Conservation (phyloP, 2,329 filamentous ascomycete species). For the Fusarium gaditjirri region DNA sequence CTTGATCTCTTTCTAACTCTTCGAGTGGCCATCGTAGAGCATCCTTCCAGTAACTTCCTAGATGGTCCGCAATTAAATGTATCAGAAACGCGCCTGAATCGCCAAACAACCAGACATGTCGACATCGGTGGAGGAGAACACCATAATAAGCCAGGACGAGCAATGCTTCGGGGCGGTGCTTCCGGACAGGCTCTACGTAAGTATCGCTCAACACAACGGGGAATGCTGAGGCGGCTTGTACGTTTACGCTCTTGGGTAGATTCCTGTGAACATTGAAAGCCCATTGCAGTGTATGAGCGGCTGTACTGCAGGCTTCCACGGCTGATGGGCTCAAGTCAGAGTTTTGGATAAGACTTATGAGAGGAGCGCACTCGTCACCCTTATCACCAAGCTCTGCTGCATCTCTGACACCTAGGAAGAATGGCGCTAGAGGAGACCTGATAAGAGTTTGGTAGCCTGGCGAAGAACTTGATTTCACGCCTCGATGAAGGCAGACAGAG, state of each 20-base stretch:
- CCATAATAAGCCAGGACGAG: constrained; percentile 62
- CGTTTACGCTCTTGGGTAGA: constrained; percentile 36
- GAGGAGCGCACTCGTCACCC: constrained; percentile 44
- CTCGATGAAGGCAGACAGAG: constrained; percentile 56
- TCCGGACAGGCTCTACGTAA: constrained; percentile 50
- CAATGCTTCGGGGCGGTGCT: constrained; percentile 54
- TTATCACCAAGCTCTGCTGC: constrained; percentile 15
- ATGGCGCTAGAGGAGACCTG: constrained; percentile 48
- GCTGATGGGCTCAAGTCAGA: constrained; percentile 46
- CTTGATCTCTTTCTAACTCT: constrained; percentile 43
- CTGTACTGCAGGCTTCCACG: constrained; percentile 45
- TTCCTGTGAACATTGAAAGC: constrained; percentile 48
- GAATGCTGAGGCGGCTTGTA: constrained; percentile 50
- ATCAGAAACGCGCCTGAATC: constrained; percentile 48
- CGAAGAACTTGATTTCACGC: constrained; percentile 53
- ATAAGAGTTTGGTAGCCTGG: constrained; percentile 50
- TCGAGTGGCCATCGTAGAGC: constrained; percentile 49
- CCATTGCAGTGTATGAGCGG: constrained; percentile 47
- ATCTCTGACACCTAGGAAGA: constrained; percentile 38
- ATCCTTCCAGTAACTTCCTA: constrained; percentile 50
- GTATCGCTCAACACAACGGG: constrained; percentile 47
- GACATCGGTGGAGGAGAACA: constrained; percentile 57
- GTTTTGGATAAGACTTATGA: constrained; percentile 46
- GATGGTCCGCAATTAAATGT: constrained; percentile 46
- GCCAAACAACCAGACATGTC: constrained; percentile 54